Evolutionary conservation across 495 filamentous ascomycete genomes (phyloP).

Genomic region (Lindgomyces ingoldianus): DNA sequence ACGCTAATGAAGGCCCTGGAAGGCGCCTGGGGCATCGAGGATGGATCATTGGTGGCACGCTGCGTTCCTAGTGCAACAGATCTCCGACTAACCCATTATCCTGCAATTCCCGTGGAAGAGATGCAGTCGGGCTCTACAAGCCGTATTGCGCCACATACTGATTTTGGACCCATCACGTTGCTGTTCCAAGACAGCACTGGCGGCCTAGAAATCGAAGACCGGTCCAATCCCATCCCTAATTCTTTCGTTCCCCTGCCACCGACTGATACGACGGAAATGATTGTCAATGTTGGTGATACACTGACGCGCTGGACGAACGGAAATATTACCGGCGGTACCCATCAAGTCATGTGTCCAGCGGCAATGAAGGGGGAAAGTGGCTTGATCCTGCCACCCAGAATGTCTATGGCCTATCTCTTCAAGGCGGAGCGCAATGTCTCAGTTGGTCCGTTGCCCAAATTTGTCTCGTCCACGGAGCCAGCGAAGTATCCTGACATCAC

Average conservation of each 20-base stretch:
- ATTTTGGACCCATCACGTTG: conserved; percentile 53
- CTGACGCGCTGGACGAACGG: conserved; percentile 36
- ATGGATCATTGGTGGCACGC: background rate
- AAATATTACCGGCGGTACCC: conserved; percentile 8
- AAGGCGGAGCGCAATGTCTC: background rate
- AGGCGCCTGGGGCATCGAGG: background rate
- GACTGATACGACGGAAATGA: conserved; percentile 3
- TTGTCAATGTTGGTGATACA: conserved; percentile 36
- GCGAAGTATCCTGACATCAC: background rate
- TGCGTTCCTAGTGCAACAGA: background rate
- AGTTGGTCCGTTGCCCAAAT: background rate
- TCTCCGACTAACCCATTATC: background rate
- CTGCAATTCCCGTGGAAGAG: background rate
- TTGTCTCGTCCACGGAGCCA: background rate
- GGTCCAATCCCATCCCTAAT: background rate
- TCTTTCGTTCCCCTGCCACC: background rate
- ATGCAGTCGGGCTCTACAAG: conserved; percentile 32
- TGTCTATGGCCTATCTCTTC: background rate
- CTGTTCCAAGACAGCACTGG: conserved; percentile 53
- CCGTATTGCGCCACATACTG: conserved; percentile 45
- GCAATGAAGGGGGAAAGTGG: background rate
- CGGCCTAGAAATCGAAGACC: conserved; percentile 52
- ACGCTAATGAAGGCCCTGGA: background rate
- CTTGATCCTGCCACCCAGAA: background rate
- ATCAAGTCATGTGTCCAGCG: conserved; percentile 25